Percentiles rank a stretch among this genome's conserved stretches.
Conservation (phyloP, 805 yeast species). For the Wickerhamiella shivajii region DNA sequence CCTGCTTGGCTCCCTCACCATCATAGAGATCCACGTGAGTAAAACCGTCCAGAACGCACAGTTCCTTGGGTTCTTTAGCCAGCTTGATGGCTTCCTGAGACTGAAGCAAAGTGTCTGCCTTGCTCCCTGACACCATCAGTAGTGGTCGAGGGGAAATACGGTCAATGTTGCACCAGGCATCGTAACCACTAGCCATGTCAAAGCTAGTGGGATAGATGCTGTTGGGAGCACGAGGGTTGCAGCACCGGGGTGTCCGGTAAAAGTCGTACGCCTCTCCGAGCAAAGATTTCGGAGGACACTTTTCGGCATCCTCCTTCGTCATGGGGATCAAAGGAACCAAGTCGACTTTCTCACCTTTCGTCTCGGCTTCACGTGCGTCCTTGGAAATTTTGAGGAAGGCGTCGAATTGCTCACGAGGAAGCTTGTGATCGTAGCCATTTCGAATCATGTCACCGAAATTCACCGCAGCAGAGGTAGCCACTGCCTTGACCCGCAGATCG, state of each 20-base stretch:
- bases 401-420: background rate
- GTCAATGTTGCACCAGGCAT: constrained; percentile 8
- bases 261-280: constrained; percentile 14
- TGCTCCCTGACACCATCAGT: constrained; percentile 8
- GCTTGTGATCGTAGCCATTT: constrained; percentile 4
- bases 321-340: background rate
- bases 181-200: constrained; percentile 3
- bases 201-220: background rate
- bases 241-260: constrained; percentile 12
- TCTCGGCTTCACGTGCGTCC: constrained; percentile 1
- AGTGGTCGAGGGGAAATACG: constrained; percentile 10
- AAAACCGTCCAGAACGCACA: constrained; percentile 4
- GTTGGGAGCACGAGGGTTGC: constrained; percentile 2
- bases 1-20: background rate
- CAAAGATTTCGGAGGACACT: too few relatives aligned
- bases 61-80: background rate
- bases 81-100: constrained; percentile 1
- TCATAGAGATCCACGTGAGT: constrained; percentile 12
- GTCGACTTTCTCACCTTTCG: background rate
- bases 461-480: constrained; percentile 9
- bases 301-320: constrained; percentile 3
- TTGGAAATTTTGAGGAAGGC: background rate
- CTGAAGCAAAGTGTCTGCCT: constrained; percentile 1
- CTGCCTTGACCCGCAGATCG: constrained; percentile 10
- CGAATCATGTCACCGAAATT: constrained; percentile 9